These are phyloP conservation scores for Blastobotrys proliferans DNA, from an alignment of 1,139 yeast species.

Conservation along the genomic window DNA sequence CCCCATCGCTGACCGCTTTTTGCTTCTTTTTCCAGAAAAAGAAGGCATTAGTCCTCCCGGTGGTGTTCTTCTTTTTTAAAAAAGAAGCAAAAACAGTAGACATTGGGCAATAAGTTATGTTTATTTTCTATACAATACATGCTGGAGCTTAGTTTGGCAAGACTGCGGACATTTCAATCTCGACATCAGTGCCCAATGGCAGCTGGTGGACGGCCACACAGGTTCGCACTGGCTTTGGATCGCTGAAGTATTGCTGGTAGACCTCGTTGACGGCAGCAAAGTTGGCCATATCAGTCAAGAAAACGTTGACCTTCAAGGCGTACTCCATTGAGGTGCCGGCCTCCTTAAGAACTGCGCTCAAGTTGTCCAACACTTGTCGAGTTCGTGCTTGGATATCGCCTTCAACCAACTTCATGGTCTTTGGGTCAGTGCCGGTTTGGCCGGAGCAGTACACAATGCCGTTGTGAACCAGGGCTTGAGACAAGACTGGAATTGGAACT, in stretches of 20 bases:
- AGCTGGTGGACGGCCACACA: constrained; percentile 42
- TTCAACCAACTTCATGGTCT: constrained; percentile 32
- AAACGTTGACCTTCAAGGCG: constrained; percentile 50
- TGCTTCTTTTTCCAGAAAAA: too few species aligned
- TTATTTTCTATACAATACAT: too few species aligned
- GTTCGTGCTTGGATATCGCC: constrained; percentile 29
- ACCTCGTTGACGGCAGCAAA: constrained; percentile 45
- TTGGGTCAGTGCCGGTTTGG: constrained; percentile 39
- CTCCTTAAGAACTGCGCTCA: constrained; percentile 43
- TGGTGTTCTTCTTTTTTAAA: too few species aligned
- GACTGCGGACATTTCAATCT: constrained; percentile 38
- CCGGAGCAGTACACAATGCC: constrained; percentile 53
- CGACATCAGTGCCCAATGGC: constrained; percentile 28
- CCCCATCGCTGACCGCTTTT: too few species aligned
- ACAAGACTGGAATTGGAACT: constrained; percentile 32
- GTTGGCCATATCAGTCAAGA: constrained; percentile 46
- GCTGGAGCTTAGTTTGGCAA: constrained; percentile 14
- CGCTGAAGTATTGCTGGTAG: constrained; percentile 43
- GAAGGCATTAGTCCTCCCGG: too few species aligned
- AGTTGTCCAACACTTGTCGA: constrained; percentile 27
- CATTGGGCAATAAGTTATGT: neutral
- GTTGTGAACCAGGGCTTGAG: constrained; percentile 48
- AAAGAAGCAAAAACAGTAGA: too few species aligned
- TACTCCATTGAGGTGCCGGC: constrained; percentile 49
- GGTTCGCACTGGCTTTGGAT: constrained; percentile 51